Evolutionary conservation across 2,329 filamentous ascomycete species (phyloP).

Genomic region (Scytalidium sp.): DNA sequence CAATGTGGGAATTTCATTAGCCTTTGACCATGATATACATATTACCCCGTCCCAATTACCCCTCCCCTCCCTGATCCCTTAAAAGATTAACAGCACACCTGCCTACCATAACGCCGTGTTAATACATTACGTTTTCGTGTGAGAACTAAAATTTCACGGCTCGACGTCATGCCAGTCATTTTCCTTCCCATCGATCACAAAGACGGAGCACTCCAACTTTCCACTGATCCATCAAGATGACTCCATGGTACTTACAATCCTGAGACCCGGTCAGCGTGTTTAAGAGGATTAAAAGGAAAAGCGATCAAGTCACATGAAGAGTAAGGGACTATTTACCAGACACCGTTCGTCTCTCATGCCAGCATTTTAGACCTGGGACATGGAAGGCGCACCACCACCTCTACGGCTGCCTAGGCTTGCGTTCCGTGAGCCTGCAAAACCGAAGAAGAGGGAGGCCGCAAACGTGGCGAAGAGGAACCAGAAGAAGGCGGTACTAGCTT

Average conservation of each 20-base stretch:
- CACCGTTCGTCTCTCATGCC: not conserved
- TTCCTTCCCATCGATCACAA: slow-evolving; percentile 4
- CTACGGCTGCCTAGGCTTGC: slow-evolving; percentile 4
- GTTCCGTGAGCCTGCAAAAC: slow-evolving; percentile 6
- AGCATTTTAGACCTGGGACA: slow-evolving; percentile 57
- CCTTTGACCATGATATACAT: not conserved
- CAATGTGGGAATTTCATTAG: not conserved
- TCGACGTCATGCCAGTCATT: not conserved
- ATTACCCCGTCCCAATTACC: not conserved
- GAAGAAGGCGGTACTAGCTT: slow-evolving; percentile 72
- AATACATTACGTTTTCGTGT: not conserved
- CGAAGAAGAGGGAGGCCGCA: slow-evolving; percentile 52
- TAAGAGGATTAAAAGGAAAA: slow-evolving; percentile 5
- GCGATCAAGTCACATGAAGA: slow-evolving; percentile 12
- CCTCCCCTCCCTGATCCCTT: not conserved
- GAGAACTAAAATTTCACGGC: not conserved
- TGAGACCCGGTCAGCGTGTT: slow-evolving; percentile 1
- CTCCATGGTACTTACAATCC: slow-evolving; percentile 16
- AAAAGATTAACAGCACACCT: not conserved
- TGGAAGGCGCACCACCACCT: slow-evolving; percentile 39
- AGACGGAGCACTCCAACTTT: slow-evolving; percentile 13
- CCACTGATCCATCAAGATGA: slow-evolving; percentile 13
- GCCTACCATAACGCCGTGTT: not conserved
- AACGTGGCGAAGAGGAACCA: slow-evolving; percentile 74
- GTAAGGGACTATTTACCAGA: slow-evolving; percentile 18